A percentile compares a stretch with the other conserved stretches of the same genome.
phyloP scores from a whole-genome alignment of 2,329 filamentous ascomycete species.

The Phaeophleospora eucalypticola region DNA sequence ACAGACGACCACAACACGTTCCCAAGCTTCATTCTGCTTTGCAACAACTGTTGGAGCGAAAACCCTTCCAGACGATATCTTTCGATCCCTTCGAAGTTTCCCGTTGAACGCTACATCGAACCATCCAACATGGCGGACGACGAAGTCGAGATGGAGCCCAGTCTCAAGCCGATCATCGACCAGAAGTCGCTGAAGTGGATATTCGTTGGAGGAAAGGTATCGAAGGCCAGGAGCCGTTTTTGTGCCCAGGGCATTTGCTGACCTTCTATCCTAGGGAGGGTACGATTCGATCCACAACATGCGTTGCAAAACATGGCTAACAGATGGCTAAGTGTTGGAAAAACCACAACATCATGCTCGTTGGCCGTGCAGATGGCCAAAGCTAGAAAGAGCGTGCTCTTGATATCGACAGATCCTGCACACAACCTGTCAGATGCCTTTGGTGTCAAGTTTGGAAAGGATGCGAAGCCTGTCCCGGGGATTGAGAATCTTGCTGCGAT shows the following conservation, averaged over 20 bases:
- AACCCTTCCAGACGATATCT: too few relatives aligned
- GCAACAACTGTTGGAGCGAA: too few relatives aligned
- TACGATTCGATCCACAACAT: too few relatives aligned
- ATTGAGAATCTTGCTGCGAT: constrained; percentile 94
- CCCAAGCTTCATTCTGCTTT: not conserved
- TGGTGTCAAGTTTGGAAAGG: constrained; percentile 98
- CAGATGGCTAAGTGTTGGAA: constrained; percentile 94
- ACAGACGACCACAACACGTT: not conserved
- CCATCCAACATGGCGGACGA: constrained; percentile 53
- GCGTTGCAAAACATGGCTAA: constrained; percentile 51
- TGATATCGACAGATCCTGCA: constrained; percentile 97
- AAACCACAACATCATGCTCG: constrained; percentile 98
- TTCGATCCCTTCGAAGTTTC: too few relatives aligned
- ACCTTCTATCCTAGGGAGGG: not conserved
- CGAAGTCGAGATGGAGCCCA: constrained; percentile 74
- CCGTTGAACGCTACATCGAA: too few relatives aligned
- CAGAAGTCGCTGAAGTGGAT: constrained; percentile 97
- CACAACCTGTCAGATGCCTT: constrained; percentile 98
- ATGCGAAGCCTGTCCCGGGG: constrained; percentile 85
- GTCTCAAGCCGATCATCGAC: constrained; percentile 89
- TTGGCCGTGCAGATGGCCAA: constrained; percentile 96
- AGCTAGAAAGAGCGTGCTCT: constrained; percentile 88
- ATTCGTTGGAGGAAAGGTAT: constrained; percentile 91
- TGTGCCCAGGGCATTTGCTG: not conserved
- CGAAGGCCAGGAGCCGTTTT: too few relatives aligned